phyloP scores from a whole-genome alignment of 192 early-diverging fungal species.

The Coemansia sp. region DNA sequence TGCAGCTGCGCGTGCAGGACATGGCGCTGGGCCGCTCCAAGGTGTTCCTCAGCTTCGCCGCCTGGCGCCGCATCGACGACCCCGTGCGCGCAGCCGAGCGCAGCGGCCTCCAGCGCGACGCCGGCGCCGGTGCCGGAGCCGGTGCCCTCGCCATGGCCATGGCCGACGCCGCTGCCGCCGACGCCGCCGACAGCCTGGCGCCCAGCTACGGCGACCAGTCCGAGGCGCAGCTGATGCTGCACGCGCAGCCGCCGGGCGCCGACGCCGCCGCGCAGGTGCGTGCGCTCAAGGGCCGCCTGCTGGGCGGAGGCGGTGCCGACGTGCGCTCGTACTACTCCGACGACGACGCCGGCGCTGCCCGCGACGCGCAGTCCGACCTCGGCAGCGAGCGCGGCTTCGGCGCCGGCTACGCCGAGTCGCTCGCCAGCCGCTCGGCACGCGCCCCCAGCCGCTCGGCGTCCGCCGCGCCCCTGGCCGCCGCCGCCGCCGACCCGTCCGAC shows the following conservation, averaged over 20 bases:
- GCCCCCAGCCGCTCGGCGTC: slow-evolving; percentile 24
- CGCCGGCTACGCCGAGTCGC: slow-evolving; percentile 22
- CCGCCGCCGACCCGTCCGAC: slow-evolving; percentile 50
- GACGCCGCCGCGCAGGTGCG: slow-evolving; percentile 45
- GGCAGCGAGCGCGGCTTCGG: slow-evolving; percentile 39
- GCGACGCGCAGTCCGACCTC: slow-evolving; percentile 41
- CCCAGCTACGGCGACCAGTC: slow-evolving; percentile 51
- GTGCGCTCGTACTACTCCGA: slow-evolving; percentile 61
- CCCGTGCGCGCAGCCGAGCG: slow-evolving; percentile 61
- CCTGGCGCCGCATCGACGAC: slow-evolving; percentile 84
- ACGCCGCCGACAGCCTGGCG: slow-evolving; percentile 21
- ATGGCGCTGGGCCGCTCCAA: slow-evolving; percentile 57
- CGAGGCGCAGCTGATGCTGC: slow-evolving; percentile 46
- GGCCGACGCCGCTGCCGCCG: slow-evolving; percentile 35
- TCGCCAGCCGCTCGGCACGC: slow-evolving; percentile 12
- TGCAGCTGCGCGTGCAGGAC: slow-evolving; percentile 49
- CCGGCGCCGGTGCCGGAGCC: slow-evolving; percentile 3
- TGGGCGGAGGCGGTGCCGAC: slow-evolving; percentile 54
- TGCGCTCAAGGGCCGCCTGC: slow-evolving; percentile 48
- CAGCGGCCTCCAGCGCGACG: slow-evolving; percentile 53
- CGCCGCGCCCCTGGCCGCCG: slow-evolving; percentile 15
- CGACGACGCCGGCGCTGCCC: slow-evolving; percentile 52
- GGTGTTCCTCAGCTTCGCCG: slow-evolving; percentile 70
- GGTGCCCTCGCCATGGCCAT: too few relatives aligned
- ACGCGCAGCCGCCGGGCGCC: slow-evolving; percentile 42